A percentile compares a stretch with the other conserved stretches of the same genome.
These are phyloP conservation scores for Tuber calosporum DNA, from an alignment of 495 filamentous ascomycete species.

Conservation along the genomic window DNA sequence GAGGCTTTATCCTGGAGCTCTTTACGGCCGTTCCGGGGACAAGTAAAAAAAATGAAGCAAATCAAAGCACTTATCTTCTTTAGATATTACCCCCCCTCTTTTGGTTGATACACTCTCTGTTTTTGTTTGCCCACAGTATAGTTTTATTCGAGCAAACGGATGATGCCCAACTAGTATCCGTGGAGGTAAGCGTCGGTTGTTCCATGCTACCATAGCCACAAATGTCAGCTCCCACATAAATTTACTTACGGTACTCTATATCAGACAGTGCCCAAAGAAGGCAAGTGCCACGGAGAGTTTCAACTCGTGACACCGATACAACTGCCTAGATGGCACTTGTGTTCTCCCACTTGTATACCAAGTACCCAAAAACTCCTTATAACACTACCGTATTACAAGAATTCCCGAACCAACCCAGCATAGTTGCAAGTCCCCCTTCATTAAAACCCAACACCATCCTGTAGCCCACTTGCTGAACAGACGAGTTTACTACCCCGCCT, in stretches of 20 bases:
- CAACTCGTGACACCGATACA: not conserved
- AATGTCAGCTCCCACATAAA: not conserved
- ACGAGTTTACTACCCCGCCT: not conserved
- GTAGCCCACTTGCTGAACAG: not conserved
- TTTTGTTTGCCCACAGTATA: not conserved
- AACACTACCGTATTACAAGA: not conserved
- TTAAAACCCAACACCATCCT: not conserved
- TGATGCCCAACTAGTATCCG: not conserved
- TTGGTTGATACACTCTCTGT: not conserved
- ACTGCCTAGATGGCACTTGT: too few species aligned
- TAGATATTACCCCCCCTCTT: not conserved
- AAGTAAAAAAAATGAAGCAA: not conserved
- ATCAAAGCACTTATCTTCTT: not conserved
- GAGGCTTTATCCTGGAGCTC: not conserved
- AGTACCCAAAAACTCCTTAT: too few species aligned
- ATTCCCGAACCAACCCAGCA: not conserved
- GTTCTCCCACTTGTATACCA: too few species aligned
- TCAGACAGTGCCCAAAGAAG: not conserved
- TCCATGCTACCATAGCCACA: not conserved
- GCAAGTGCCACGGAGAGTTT: not conserved
- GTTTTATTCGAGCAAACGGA: not conserved
- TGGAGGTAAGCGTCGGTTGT: not conserved
- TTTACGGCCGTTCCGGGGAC: not conserved
- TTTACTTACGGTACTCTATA: too few species aligned
- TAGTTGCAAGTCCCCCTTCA: not conserved